Evolutionary conservation across 169 alveolate genomes (phyloP), one percentile per base, ranked within the genome.

Genomic region (Condylostoma magnum): DNA sequence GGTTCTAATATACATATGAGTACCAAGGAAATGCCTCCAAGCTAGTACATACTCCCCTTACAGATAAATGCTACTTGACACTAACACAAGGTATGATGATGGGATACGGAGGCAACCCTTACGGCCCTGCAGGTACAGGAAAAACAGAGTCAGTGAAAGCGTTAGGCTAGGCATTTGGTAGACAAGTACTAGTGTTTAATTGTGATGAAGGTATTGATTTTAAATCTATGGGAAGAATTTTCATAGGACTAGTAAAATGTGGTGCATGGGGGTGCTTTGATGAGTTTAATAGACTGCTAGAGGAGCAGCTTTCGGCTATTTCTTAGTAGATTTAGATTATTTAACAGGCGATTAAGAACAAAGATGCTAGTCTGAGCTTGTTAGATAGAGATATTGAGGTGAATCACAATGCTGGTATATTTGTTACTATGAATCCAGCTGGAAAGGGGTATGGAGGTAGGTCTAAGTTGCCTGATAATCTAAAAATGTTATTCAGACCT

Each of bases 191-290:
- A 52, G 99, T 97, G 6, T 98, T 97, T 91, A 97, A 97, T 85
- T 98, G 99, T 77, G 99, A 96, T 80, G 99, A 98, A 65, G 93
- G 96, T 8, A 95, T 97, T 69, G 99, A 98, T 89, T 95, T 95
- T 69, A 90, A 94, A 58, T 99, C 99, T 37, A 97, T 98, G 99
- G 98, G 96, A 51, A 85, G 98, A 81, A 95, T 93, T 47, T 95
- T 96, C 70, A 97, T 95, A 54, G 99, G 99, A 25, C 83, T 96
- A 18, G 93, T 98, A 18, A 90, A 90, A 67, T 97, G 94, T 4
- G 99, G 99, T 31, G 99, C 99, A 4, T 98, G 99, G 99, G 99
- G 99, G 28, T 97, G 99, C 79, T 98, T 98, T 71, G 99, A 98
- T 87, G 99, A 98, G 86, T 98, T 98, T 85, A 98, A 98, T 77